Evolutionary conservation across 108 stramenopile genomes (phyloP), one percentile per base, ranked within the genome.

Genomic region (Cyclotella baltica): DNA sequence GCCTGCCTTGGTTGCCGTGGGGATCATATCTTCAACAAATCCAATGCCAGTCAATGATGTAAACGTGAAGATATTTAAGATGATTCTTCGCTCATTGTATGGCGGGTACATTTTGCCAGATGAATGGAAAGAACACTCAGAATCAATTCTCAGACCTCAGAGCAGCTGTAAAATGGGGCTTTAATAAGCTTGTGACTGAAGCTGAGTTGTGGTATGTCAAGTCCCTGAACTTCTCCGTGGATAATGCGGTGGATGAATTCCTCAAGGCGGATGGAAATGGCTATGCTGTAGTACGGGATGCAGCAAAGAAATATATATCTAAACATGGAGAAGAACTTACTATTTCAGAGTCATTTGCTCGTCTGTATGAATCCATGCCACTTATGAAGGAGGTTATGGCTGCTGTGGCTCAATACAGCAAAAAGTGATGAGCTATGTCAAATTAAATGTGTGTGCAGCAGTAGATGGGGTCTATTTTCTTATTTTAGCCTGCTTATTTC

Each of bases 31-130:
- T n/a, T n/a, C n/a, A n/a, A n/a, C n/a, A 16, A 38, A 43, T 19
- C 55, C 52, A 18, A 4, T 71, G 53, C 31, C 52, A 15, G 57
- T 57, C 30, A 11, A 34, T 30, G 53, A 58, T 56, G 56, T 71
- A 0, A 16, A 48, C 2, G 40, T 28, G 5, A 34, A 31, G 13
- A 3, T 56, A 0, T 71, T 71, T 48, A 16, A 22, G 30, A 55
- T 56, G 3, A 31, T 71, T 9, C 53, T 71, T 23, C 20, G 55
- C 20, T 4, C 33, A 8, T 3, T 31, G 2, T 71, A 71, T 57
- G 70, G 67, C 8, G 70, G 22, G 1, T 6, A 33, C 4, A 6
- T 71, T 35, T 43, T 29, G 31, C 16, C 61, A 0, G 35, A n/a
- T 2, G 33, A 33, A 15, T 62, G 61, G 61, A 33, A 62, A 36